These are phyloP conservation scores for Oryza australiensis DNA, from an alignment of 176 grass and related monocot species.

Conservation along the genomic window DNA sequence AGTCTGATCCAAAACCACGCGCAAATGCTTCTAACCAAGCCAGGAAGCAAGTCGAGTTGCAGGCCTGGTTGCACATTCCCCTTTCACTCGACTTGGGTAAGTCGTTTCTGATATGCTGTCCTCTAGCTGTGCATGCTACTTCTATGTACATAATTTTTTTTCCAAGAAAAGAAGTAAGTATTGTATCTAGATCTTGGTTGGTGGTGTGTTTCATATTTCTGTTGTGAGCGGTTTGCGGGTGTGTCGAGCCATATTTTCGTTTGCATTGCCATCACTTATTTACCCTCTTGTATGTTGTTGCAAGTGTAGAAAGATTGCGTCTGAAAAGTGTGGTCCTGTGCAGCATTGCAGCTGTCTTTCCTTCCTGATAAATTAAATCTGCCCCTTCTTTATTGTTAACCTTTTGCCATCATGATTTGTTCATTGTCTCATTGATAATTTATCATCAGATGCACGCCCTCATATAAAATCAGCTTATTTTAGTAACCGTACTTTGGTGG, in stretches of 20 bases:
- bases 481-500: conserved; percentile 4
- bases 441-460: not conserved
- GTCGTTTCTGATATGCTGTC: not conserved
- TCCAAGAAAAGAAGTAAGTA: not conserved
- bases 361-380: not conserved
- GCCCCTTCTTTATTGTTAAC: not conserved
- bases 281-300: conserved; percentile 13
- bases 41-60: conserved; percentile 29
- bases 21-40: conserved; percentile 26
- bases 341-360: conserved; percentile 3
- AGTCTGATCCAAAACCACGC: conserved; percentile 26
- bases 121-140: conserved; percentile 23
- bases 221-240: conserved; percentile 18
- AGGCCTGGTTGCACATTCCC: conserved; percentile 27
- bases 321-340: conserved; percentile 3
- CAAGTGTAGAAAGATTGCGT: not conserved
- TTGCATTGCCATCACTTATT: not conserved
- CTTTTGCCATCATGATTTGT: not conserved
- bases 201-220: conserved; percentile 1
- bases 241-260: conserved; percentile 12
- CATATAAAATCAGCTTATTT: conserved; percentile 10
- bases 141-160: conserved; percentile 39
- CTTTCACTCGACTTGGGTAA: not conserved
- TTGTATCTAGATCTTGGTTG: conserved; percentile 21
- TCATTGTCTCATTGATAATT: not conserved